A percentile compares a stretch with the other conserved stretches of the same genome.
Conservation (phyloP, 129 eudicot genomes). For the Chrysanthemum makinoi region DNA sequence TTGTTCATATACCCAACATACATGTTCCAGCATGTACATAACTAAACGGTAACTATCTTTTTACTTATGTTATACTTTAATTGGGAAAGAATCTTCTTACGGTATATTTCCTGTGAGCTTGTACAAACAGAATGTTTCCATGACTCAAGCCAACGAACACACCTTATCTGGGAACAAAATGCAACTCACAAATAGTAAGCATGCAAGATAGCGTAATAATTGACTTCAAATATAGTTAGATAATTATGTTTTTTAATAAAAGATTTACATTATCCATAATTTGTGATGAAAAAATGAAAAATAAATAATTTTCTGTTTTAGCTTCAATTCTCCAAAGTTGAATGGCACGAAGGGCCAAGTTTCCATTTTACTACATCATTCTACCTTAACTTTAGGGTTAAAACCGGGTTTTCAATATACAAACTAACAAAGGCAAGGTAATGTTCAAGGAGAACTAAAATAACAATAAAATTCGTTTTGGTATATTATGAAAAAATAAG, state of each 20-base stretch:
- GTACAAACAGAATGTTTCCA: neutral
- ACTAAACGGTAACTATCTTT: constrained; percentile 11
- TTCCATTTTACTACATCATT: no score
- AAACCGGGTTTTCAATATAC: no score
- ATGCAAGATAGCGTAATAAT: neutral
- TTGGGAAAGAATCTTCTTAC: constrained; percentile 9
- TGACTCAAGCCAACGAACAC: constrained; percentile 37
- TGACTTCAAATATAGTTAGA: neutral
- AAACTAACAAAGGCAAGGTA: no score
- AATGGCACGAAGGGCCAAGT: no score
- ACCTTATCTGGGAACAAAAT: constrained; percentile 58
- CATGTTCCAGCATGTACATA: constrained; percentile 46
- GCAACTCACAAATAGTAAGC: neutral
- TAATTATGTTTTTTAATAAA: neutral
- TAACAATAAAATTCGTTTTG: no score
- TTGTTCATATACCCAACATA: constrained; percentile 44
- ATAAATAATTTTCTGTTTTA: no score
- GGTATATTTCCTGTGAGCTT: neutral
- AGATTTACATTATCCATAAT: neutral
- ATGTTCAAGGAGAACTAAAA: no score
- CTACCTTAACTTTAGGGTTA: no score
- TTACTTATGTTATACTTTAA: neutral
- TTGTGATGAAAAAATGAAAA: neutral
- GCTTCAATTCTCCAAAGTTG: neutral
- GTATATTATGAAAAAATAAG: neutral